Percentiles rank a stretch among this genome's conserved stretches.
These are phyloP conservation scores for Silene conica DNA, from an alignment of 148 eudicot genomes.

Conservation along the genomic window DNA sequence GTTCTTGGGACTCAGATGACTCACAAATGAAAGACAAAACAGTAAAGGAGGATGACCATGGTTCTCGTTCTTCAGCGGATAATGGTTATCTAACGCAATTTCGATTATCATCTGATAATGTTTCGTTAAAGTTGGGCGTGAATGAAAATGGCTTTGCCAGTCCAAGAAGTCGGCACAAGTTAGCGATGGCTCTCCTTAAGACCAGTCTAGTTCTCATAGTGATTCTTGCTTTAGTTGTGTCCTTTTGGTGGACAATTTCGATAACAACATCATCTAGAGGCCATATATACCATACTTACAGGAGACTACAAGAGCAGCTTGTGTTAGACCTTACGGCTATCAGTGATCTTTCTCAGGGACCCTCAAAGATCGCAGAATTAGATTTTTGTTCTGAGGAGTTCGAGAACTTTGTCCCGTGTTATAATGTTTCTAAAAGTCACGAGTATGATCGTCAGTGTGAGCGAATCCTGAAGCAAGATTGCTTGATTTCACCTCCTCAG, in stretches of 20 bases:
- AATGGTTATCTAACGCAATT: slow-evolving; percentile 35
- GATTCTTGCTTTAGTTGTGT: slow-evolving; percentile 64
- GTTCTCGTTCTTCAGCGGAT: slow-evolving; percentile 41
- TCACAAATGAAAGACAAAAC: slow-evolving; percentile 76
- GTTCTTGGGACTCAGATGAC: slow-evolving; percentile 54
- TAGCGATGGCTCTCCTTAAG: slow-evolving; percentile 51
- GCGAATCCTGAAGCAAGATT: slow-evolving; percentile 37
- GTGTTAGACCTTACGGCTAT: slow-evolving; percentile 78
- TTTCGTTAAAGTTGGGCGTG: slow-evolving; percentile 42
- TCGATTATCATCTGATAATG: slow-evolving; percentile 42
- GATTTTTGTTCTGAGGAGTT: slow-evolving; percentile 60
- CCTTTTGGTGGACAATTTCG: slow-evolving; percentile 90
- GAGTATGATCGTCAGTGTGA: slow-evolving; percentile 70
- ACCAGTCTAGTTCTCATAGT: slow-evolving; percentile 56
- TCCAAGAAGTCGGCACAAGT: slow-evolving; percentile 55
- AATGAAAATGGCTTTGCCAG: slow-evolving; percentile 56
- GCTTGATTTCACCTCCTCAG: slow-evolving; percentile 72
- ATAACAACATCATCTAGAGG: slow-evolving; percentile 69
- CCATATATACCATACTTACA: slow-evolving; percentile 62
- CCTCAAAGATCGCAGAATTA: slow-evolving; percentile 62
- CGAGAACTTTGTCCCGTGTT: slow-evolving; percentile 87
- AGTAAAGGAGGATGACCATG: slow-evolving; percentile 68
- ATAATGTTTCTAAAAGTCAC: slow-evolving; percentile 62
- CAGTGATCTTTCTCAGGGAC: slow-evolving; percentile 72
- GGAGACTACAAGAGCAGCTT: slow-evolving; percentile 82